Conservation (phyloP, 495 filamentous ascomycete genomes). For the Poronia punctata region DNA sequence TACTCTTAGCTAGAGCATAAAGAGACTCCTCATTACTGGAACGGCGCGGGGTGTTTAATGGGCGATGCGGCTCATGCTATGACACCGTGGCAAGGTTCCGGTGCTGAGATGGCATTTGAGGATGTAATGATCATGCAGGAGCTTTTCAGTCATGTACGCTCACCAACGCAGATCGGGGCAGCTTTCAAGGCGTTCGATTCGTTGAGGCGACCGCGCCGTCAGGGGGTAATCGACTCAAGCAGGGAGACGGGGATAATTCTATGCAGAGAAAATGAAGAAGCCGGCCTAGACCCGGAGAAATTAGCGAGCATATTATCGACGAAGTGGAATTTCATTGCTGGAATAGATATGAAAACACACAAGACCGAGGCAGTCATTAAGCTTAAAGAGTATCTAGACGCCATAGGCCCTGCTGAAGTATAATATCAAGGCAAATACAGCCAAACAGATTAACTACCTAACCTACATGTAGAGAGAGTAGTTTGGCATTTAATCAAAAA, state of each 20-base stretch:
- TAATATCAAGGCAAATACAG: too few relatives aligned
- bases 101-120: constrained; percentile 29
- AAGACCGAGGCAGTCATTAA: too few relatives aligned
- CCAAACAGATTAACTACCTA: too few relatives aligned
- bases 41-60: constrained; percentile 20
- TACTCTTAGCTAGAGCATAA: constrained; percentile 18
- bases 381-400: too few relatives aligned
- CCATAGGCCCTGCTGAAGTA: too few relatives aligned
- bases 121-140: constrained; percentile 27
- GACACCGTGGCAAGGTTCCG: constrained; percentile 25
- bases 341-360: constrained; percentile 3
- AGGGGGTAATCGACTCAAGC: constrained; percentile 8
- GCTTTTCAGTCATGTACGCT: constrained; percentile 13
- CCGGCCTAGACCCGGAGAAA: constrained; percentile 7
- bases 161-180: constrained; percentile 1
- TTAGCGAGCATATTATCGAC: neutral
- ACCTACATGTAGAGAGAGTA: too few relatives aligned
- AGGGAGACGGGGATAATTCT: constrained; percentile 10
- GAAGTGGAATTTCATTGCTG: constrained; percentile 8
- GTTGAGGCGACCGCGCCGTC: constrained; percentile 4
- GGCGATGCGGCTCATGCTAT: constrained; percentile 36
- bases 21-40: constrained; percentile 9
- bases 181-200: constrained; percentile 6
- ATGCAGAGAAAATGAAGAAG: constrained; percentile 4
- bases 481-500: too few relatives aligned